Percentiles rank a stretch among this genome's conserved stretches.
phyloP scores from a whole-genome alignment of 2,329 filamentous ascomycete species.

The Sclerotinia spermophila region DNA sequence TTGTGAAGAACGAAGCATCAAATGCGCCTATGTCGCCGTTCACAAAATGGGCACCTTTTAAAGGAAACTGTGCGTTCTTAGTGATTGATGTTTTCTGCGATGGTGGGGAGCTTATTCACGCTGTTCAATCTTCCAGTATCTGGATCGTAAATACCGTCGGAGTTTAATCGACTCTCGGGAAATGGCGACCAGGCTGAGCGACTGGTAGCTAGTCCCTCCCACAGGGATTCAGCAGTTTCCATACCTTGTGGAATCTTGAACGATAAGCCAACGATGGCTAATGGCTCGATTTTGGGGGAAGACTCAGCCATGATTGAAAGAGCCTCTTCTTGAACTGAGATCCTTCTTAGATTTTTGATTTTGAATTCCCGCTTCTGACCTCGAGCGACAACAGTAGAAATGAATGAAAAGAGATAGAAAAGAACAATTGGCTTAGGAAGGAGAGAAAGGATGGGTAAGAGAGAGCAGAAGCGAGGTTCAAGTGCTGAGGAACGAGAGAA shows the following conservation, averaged over 20 bases:
- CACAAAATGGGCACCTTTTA: slow-evolving; percentile 7
- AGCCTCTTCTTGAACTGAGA: background rate
- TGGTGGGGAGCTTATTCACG: background rate
- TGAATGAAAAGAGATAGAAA: background rate
- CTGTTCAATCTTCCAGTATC: slow-evolving; percentile 30
- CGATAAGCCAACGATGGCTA: slow-evolving; percentile 49
- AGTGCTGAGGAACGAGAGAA: too few species aligned
- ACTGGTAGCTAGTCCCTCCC: slow-evolving; percentile 70
- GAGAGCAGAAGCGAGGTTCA: too few species aligned
- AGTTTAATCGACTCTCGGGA: slow-evolving; percentile 44
- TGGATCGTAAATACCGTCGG: slow-evolving; percentile 43
- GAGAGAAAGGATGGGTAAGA: background rate
- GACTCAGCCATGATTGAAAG: background rate
- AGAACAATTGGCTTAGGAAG: background rate
- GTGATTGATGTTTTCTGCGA: background rate
- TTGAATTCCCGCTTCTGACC: background rate
- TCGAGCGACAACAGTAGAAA: background rate
- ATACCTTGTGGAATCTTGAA: slow-evolving; percentile 51
- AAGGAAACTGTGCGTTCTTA: background rate
- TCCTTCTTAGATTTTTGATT: background rate
- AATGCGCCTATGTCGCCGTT: slow-evolving; percentile 21
- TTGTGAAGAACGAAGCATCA: slow-evolving; percentile 25
- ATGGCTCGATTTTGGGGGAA: background rate
- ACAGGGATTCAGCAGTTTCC: slow-evolving; percentile 57
- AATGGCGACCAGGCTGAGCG: slow-evolving; percentile 50